phyloP scores from a whole-genome alignment of 1,284 basidiomycete species.

The Cutaneotrichosporon dermatis region DNA sequence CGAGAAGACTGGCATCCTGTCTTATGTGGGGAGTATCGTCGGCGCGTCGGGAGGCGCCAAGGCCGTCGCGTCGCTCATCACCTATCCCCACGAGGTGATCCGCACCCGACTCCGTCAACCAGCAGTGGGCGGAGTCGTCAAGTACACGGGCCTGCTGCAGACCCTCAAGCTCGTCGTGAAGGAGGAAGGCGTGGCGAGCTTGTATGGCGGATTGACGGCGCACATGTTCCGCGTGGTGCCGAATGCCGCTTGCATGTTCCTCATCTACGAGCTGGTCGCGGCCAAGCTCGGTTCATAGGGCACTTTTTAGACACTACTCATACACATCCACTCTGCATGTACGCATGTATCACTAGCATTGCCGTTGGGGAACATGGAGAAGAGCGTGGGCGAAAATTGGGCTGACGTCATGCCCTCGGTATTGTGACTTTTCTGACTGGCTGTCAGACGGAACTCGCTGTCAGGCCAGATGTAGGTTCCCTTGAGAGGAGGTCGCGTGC shows the following conservation, averaged over 20 bases:
- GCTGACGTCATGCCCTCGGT: background rate
- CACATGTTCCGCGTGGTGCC: slow-evolving; percentile 96
- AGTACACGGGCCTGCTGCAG: slow-evolving; percentile 82
- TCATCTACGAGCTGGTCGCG: slow-evolving; percentile 50
- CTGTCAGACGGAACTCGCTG: no score
- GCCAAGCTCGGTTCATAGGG: slow-evolving; percentile 28
- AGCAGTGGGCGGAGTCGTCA: slow-evolving; percentile 55
- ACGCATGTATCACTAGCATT: slow-evolving; percentile 20
- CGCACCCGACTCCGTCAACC: slow-evolving; percentile 90
- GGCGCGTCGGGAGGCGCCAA: slow-evolving; percentile 92
- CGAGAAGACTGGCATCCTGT: slow-evolving; percentile 53
- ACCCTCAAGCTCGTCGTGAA: slow-evolving; percentile 78
- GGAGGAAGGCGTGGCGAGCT: slow-evolving; percentile 69
- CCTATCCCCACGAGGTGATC: slow-evolving; percentile 95
- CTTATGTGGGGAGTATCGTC: slow-evolving; percentile 63
- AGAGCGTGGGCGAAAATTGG: background rate
- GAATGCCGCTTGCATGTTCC: slow-evolving; percentile 91
- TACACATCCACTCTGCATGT: slow-evolving; percentile 5
- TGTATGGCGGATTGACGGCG: slow-evolving; percentile 91
- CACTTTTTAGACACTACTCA: slow-evolving; percentile 6
- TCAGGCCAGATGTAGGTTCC: no score
- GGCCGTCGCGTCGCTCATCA: slow-evolving; percentile 85
- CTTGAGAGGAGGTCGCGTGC: no score
- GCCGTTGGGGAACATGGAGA: background rate
- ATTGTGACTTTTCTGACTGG: no score